Evolutionary conservation across 352 stramenopile species (phyloP).

Genomic region (Phytophthora pluvialis): DNA sequence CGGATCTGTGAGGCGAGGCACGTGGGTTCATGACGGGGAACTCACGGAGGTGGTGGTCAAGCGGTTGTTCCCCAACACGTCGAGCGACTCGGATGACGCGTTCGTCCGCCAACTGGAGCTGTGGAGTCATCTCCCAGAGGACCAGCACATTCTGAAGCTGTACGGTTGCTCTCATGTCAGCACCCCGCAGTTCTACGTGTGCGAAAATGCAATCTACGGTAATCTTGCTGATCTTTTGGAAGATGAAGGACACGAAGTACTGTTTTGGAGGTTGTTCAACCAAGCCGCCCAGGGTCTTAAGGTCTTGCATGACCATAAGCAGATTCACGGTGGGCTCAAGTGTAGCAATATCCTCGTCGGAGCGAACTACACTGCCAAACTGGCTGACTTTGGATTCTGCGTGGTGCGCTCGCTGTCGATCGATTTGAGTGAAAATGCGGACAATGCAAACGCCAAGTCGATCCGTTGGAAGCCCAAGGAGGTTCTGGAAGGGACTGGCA

Average conservation of each 20-base stretch:
- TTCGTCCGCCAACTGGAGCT: constrained; percentile 44
- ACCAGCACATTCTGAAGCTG: constrained; percentile 45
- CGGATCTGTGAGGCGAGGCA: constrained; percentile 16
- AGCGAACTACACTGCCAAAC: constrained; percentile 24
- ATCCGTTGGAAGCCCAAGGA: constrained; percentile 45
- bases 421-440: constrained; percentile 8
- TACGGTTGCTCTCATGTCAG: constrained; percentile 46
- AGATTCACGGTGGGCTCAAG: constrained; percentile 84
- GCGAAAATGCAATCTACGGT: constrained; percentile 32
- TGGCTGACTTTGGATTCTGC: constrained; percentile 41
- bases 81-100: neutral
- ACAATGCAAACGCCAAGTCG: neutral
- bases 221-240: constrained; percentile 31
- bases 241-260: neutral
- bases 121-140: constrained; percentile 32
- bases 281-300: constrained; percentile 41
- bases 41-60: constrained; percentile 31
- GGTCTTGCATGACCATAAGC: constrained; percentile 53
- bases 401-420: constrained; percentile 18
- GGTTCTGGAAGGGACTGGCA: constrained; percentile 11
- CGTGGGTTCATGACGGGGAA: constrained; percentile 19
- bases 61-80: constrained; percentile 6
- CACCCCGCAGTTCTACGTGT: constrained; percentile 36
- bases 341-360: constrained; percentile 76
- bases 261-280: constrained; percentile 33